Base-by-base conservation (phyloP, 805 yeast genomes). In the Blastobotrys americana region DNA sequence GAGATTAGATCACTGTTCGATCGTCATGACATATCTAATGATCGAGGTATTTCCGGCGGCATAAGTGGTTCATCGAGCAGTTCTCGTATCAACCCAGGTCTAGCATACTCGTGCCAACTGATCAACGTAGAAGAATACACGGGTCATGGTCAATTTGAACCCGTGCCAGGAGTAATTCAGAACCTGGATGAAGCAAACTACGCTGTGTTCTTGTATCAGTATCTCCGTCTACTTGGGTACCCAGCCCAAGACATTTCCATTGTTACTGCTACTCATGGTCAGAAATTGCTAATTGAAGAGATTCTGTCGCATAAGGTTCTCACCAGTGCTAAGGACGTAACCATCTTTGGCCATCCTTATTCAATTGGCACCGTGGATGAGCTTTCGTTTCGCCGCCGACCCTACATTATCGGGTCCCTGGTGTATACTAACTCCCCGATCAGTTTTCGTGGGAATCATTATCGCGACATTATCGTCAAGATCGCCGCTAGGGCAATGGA, bases 121-220 rank as follows among this genome's bases (percentile, higher is more conserved):
- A 50, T 71, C 34, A 46, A 60, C 37, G 63, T 68, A 8, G 59
- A 48, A 2, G 64, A 55, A 31, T 57, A 49, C 27, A 52, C 57
- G 16, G 65, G 61, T 8, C 41, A 47, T 4, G 62, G 61, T 5
- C 34, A 37, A 16, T 10, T 23, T 18, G 13, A 20, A 34, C 19
- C 23, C 36, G 36, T 5, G 9, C 15, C 22, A 10, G 36, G 19
- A 28, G 23, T 55, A 23, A 58, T 41, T 58, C 72, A 67, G 34
- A 72, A 72, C 45, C 42, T 68, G n/a, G 65, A 60, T 6, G 77
- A 77, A 50, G 80, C 79, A 0, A 76, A 73, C 48, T 71, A 60
- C 45, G 63, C 70, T 15, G 73, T 73, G 13, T 58, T 63, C 0
- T 47, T 76, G 4, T 76, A 62, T 51, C 69, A 67, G 57, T 76